These are phyloP conservation scores for Lasiosphaeria miniovina DNA, from an alignment of 495 filamentous ascomycete genomes.

Conservation along the genomic window DNA sequence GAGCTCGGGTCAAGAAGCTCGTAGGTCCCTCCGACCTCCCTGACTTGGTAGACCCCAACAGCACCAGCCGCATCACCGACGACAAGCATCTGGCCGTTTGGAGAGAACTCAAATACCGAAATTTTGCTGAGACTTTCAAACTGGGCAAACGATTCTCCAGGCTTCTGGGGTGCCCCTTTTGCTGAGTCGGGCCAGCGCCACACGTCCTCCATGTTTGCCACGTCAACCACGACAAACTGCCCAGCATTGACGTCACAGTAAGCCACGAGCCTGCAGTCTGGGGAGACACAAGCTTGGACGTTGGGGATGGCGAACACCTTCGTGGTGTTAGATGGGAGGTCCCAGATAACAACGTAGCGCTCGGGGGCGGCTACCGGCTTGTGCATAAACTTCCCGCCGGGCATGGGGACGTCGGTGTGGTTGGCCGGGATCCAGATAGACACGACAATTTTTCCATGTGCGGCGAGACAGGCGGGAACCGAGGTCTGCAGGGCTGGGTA, in stretches of 20 bases:
- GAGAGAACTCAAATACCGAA: conserved; percentile 31
- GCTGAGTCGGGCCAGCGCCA: conserved; percentile 26
- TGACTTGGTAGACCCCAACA: conserved; percentile 26
- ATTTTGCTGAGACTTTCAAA: conserved; percentile 22
- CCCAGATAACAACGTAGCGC: conserved; percentile 28
- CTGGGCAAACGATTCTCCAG: conserved; percentile 19
- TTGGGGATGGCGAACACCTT: conserved; percentile 27
- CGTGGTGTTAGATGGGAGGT: conserved; percentile 25
- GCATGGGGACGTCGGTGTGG: conserved; percentile 20
- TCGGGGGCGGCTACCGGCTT: conserved; percentile 14
- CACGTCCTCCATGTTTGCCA: conserved; percentile 19
- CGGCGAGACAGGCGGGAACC: conserved; percentile 23
- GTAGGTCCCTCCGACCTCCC: conserved; percentile 5
- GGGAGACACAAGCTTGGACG: conserved; percentile 27
- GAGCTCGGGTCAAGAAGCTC: not conserved
- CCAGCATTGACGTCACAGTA: conserved; percentile 22
- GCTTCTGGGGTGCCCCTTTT: conserved; percentile 8
- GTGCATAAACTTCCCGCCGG: conserved; percentile 17
- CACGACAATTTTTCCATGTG: conserved; percentile 21
- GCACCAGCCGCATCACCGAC: conserved; percentile 24
- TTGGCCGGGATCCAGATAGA: conserved; percentile 33
- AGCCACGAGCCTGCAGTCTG: conserved; percentile 27
- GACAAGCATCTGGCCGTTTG: conserved; percentile 23
- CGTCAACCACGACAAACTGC: conserved; percentile 24
- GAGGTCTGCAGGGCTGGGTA: conserved; percentile 26